Conservation (phyloP, 2,329 filamentous ascomycete species). For the Trichoderma sp. region DNA sequence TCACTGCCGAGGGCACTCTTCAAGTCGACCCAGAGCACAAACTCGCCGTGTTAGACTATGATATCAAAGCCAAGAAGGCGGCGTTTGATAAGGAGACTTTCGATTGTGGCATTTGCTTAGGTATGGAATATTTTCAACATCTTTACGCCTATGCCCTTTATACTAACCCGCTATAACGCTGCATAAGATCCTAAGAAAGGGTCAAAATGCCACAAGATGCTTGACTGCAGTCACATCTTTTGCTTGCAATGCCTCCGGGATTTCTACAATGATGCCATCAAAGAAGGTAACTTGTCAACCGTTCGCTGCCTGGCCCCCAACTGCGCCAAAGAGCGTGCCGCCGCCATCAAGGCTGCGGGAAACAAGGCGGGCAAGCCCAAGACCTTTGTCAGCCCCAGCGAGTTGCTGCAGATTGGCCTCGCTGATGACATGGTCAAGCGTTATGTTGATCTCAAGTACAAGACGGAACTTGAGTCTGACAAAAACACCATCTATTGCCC, state of each 20-base stretch:
- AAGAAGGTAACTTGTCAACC: slow-evolving; percentile 75
- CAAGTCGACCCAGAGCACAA: slow-evolving; percentile 60
- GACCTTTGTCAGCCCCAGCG: slow-evolving; percentile 74
- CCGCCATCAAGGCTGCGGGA: slow-evolving; percentile 25
- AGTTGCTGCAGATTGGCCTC: slow-evolving; percentile 77
- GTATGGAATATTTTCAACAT: slow-evolving; percentile 40
- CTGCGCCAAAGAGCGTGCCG: slow-evolving; percentile 67
- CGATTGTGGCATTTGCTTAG: slow-evolving; percentile 81
- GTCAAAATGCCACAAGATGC: slow-evolving; percentile 73
- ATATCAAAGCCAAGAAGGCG: slow-evolving; percentile 70
- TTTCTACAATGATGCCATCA: slow-evolving; percentile 87
- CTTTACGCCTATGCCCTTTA: no score
- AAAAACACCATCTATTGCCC: slow-evolving; percentile 93
- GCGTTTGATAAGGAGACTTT: slow-evolving; percentile 84
- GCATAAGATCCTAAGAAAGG: slow-evolving; percentile 87
- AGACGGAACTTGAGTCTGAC: slow-evolving; percentile 87
- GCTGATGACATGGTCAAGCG: slow-evolving; percentile 73
- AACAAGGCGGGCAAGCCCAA: slow-evolving; percentile 56
- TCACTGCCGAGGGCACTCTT: slow-evolving; percentile 50
- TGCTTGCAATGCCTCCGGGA: slow-evolving; percentile 84
- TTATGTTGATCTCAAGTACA: slow-evolving; percentile 88
- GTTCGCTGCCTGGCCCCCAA: slow-evolving; percentile 79
- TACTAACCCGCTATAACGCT: slow-evolving; percentile 28
- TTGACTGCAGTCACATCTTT: slow-evolving; percentile 87
- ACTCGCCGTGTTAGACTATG: slow-evolving; percentile 74